Percentiles rank a stretch among this genome's conserved stretches.
These are phyloP conservation scores for Anisodus tanguticus DNA, from an alignment of 257 asterid genomes.

Conservation along the genomic window DNA sequence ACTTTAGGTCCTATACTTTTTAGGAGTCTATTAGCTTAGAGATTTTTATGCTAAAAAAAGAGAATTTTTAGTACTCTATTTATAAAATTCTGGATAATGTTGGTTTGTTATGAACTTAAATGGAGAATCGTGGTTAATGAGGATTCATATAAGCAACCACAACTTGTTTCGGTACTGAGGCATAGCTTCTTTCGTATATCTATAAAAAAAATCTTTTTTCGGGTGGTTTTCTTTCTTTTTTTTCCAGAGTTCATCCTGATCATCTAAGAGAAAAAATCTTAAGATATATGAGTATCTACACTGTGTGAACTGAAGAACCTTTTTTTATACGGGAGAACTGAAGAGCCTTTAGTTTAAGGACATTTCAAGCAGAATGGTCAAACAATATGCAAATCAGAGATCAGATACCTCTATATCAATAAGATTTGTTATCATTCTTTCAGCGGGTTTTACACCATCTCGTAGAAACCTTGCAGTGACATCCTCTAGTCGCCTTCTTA, in stretches of 20 bases:
- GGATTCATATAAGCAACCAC: not conserved
- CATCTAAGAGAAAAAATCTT: not conserved
- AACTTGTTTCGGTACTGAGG: not conserved
- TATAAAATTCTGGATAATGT: not conserved
- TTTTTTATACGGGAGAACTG: not conserved
- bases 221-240: not conserved
- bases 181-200: not conserved
- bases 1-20: not conserved
- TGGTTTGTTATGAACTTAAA: not conserved
- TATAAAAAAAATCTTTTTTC: not conserved
- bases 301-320: not conserved
- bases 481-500: slow-evolving; percentile 74
- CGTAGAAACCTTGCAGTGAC: slow-evolving; percentile 73
- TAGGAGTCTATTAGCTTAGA: not conserved
- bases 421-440: slow-evolving; percentile 79
- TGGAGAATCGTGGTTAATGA: not conserved
- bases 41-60: not conserved
- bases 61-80: not conserved
- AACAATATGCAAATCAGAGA: slow-evolving; percentile 5
- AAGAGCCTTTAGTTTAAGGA: not conserved
- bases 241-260: not conserved
- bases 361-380: slow-evolving; percentile 22
- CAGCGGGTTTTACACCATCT: slow-evolving; percentile 85
- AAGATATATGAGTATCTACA: not conserved
- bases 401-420: slow-evolving; percentile 84